Evolutionary conservation across 805 yeast genomes (phyloP), one percentile per base, ranked within the genome.

Genomic region (Spencermartinsiella europaea): DNA sequence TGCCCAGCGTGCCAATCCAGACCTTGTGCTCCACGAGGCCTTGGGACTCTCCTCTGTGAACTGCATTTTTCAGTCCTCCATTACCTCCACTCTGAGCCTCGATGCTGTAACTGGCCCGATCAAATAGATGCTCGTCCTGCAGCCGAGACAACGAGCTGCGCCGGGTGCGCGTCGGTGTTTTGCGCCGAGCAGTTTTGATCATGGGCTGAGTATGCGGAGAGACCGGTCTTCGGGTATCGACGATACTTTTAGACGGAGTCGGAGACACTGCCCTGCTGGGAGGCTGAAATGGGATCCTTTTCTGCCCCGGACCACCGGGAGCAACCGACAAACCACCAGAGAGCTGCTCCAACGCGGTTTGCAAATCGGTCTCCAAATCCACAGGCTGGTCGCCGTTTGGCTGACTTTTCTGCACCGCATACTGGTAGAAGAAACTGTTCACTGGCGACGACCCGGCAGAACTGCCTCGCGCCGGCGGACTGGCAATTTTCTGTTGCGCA

Each of bases 1-100:
- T 84, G 21, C 96, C 95, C 28, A 85, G 66, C 0, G 95, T 81
- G n/a, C 99, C 99, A 1, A 91, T 77, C 95, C 96, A 91, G 47
- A 68, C 71, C 40, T 70, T 71, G 3, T 67, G 60, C 38, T 70
- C 64, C 19, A 65, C 49, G 12, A 19, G 19, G 4, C 60, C 62
- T 8, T 71, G 68, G 0, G 66, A 58, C 34, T 52, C 47, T 0
- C 91, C 83, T 4, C 83, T 68, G 40, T 76, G 74, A 14, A 93
- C 77, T 0, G 98, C 96, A 55, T 93, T 91, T 51, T 79, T 77
- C 57, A 93, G 73, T 5, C 96, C 93, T 27, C 90, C 95, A 60
- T 93, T 93, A 5, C 97, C 96, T 53, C 80, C 80, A 5, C 67
- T 72, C 36, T 80, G 77, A n/a, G 75, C 75, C 1, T 79, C 82